Evolutionary conservation across 2,329 filamentous ascomycete species (phyloP), one percentile per base, ranked within the genome.

Genomic region (Aureobasidium sp.): DNA sequence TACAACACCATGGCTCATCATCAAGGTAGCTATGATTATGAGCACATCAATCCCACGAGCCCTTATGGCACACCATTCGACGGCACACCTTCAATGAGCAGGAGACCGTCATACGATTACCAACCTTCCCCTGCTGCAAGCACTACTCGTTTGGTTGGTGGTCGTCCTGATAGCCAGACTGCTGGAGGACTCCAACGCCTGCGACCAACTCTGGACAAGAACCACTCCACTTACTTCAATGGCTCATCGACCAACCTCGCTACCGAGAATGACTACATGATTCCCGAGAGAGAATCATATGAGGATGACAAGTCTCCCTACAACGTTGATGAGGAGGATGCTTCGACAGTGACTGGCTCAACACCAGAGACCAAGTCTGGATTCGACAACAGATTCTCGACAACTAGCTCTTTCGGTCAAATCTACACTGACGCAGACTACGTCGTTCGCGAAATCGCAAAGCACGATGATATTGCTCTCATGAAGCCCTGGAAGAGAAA

Each of bases 401-500:
- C 51, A 8, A 47, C 51, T 24, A 53, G 51, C n/a, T 53, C 51
- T 19, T 53, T 53, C 34, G 25, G 41, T n/a, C 32, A 30, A 24
- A 34, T 21, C 6, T 53, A 37, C 41, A 53, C 39, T 8, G 51
- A 53, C 30, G 40, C 51, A 30, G 51, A 53, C 12, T 53, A 53
- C 21, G 40, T 53, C 17, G 40, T 53, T 40, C 39, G 39, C 16
- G 51, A 53, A 19, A 39, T 53, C 10, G 51, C 51, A 38, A 53
- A 53, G 51, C 51, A 53, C 41, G 51, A 53, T 22, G 51, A 53
- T 47, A 39, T 45, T 12, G 51, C 51, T 22, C 34, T 53, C 2
- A 27, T 53, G 27, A 34, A 41, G 32, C 51, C 51, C 12, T 53
- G 51, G 51, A 53, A 47, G 51, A 45, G 51, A 53, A 53, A 53